Base-by-base conservation (phyloP, 768 basidiomycete genomes). In the Pisolithus tinctorius region DNA sequence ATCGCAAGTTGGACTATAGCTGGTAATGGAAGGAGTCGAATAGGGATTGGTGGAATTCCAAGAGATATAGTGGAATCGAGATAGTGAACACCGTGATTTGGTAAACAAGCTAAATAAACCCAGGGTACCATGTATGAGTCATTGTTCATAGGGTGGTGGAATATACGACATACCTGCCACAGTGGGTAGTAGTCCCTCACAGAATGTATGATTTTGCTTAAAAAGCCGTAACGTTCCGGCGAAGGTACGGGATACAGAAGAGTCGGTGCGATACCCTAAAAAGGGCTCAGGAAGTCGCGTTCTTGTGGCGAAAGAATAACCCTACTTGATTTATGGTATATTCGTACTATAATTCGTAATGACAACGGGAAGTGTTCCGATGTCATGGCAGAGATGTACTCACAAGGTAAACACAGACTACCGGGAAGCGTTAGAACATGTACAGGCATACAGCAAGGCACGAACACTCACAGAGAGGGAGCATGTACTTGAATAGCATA, bases 81-180 rank as follows among this genome's bases (percentile, higher is more conserved):
- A 95, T 52, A 97, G n/a, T 64, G 71, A 96, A 96, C 42, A 96
- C 94, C 37, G 89, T 89, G n/a, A 88, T 81, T 74, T 90, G 90
- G 60, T 93, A 93, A 29, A 92, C 81, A 38, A 93, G 80, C 83
- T 90, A 25, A 27, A 37, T 44, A 52, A 30, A 50, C 49, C 49
- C 45, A 17, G 20, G 31, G 50, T 50, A 49, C n/a, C 50, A 25
- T 14, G 17, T 44, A 20, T 45, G 41, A 49, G 25, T 43, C 52
- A 53, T 46, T 53, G 56, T 55, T 61, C 6, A 57, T 11, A 11
- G 10, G 13, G 10, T 58, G 2, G 37, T 11, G 10, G 31, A 58
- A 45, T 53, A 42, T 53, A 42, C 8, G 16, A 52, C 75, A 20
- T 55, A 86, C 88, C 83, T 92, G 90, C 89, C 93, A 96, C 38